phyloP scores from a whole-genome alignment of 2,329 filamentous ascomycete genomes.

The Massarina eburnea region DNA sequence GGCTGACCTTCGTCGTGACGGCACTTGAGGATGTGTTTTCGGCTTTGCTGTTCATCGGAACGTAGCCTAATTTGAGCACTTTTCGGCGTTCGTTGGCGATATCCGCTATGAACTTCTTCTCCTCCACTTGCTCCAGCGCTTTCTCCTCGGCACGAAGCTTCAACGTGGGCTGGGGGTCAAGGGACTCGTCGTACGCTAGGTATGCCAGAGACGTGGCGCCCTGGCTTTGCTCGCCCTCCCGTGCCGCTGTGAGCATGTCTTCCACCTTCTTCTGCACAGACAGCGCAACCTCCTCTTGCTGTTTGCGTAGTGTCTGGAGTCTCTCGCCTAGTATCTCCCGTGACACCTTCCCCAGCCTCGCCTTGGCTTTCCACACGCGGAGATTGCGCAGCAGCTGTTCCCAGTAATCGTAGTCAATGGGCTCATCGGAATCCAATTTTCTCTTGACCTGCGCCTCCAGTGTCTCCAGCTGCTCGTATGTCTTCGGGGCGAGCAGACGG shows the following conservation, averaged over 20 bases:
- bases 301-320: conserved; percentile 64
- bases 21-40: conserved; percentile 29
- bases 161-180: conserved; percentile 68
- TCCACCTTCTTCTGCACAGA: conserved; percentile 56
- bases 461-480: conserved; percentile 79
- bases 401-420: conserved; percentile 97
- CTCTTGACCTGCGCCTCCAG: conserved; percentile 83
- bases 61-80: conserved; percentile 65
- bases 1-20: conserved; percentile 37
- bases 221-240: conserved; percentile 4
- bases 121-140: conserved; percentile 58
- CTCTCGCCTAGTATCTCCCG: conserved; percentile 73
- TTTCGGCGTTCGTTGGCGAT: conserved; percentile 62
- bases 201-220: conserved; percentile 1
- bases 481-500: conserved; percentile 80
- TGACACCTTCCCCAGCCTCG: conserved; percentile 76
- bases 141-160: conserved; percentile 68
- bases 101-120: conserved; percentile 59
- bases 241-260: conserved; percentile 40
- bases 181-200: conserved; percentile 40
- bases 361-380: conserved; percentile 87
- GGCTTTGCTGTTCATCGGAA: conserved; percentile 58
- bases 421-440: conserved; percentile 85
- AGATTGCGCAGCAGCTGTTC: conserved; percentile 85
- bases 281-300: conserved; percentile 68